Conservation (phyloP, 1,284 basidiomycete genomes). For the Cystobasidium sp. region DNA sequence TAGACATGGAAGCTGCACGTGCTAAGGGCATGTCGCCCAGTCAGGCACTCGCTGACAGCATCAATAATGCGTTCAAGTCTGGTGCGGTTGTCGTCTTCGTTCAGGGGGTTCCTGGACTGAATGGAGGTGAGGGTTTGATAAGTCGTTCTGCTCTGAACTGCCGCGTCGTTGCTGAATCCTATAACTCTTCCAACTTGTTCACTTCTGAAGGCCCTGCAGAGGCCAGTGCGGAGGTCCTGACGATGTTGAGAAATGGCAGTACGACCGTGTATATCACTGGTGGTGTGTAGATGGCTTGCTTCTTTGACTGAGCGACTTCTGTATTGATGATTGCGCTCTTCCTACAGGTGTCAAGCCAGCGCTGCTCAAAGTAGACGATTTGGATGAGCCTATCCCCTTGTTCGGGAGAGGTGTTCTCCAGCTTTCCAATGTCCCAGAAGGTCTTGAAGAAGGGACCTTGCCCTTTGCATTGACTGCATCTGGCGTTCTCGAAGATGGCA, state of each 20-base stretch:
- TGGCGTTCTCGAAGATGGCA: background rate
- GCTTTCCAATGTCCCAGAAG: background rate
- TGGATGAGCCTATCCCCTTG: too few relatives aligned
- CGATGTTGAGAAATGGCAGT: background rate
- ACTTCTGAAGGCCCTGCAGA: background rate
- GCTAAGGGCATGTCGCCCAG: background rate
- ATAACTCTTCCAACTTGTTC: background rate
- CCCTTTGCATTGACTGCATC: background rate
- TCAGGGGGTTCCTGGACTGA: background rate
- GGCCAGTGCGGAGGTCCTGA: background rate
- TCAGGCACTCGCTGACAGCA: background rate
- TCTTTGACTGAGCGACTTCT: too few relatives aligned
- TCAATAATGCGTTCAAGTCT: background rate
- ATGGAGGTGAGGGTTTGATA: background rate
- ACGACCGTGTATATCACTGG: slow-evolving; percentile 1
- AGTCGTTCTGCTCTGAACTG: background rate
- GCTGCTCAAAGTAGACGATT: background rate
- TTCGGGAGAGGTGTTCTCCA: too few relatives aligned
- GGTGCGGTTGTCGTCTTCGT: slow-evolving; percentile 7
- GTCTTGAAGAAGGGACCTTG: background rate
- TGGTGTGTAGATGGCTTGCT: background rate
- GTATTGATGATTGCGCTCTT: background rate
- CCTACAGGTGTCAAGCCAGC: background rate
- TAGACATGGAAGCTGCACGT: background rate
- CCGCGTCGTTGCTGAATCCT: background rate